Conservation (phyloP, 1,139 yeast genomes). For the Geotrichum macrosporum region DNA sequence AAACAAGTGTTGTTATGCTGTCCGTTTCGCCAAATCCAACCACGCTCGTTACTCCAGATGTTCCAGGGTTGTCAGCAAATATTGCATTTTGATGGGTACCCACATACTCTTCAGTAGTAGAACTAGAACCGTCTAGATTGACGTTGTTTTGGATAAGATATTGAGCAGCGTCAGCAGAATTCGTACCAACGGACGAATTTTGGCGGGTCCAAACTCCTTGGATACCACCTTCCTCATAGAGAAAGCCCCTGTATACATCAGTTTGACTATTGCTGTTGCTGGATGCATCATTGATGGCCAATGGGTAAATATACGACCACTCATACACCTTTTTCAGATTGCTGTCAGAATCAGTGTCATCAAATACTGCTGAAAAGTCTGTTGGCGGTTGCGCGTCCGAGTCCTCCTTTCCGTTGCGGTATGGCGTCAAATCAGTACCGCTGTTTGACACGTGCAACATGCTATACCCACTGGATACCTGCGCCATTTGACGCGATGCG, state of each 20-base stretch:
- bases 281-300: slow-evolving; percentile 17
- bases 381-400: slow-evolving; percentile 11
- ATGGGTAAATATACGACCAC: slow-evolving; percentile 21
- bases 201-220: slow-evolving; percentile 22
- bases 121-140: slow-evolving; percentile 9
- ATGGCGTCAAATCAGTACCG: slow-evolving; percentile 15
- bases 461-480: slow-evolving; percentile 20
- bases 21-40: slow-evolving; percentile 15
- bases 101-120: slow-evolving; percentile 18
- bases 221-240: slow-evolving; percentile 15
- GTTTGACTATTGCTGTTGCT: slow-evolving; percentile 7
- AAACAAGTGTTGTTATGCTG: slow-evolving; percentile 18
- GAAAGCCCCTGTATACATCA: slow-evolving; percentile 19
- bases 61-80: slow-evolving; percentile 11
- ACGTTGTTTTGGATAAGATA: slow-evolving; percentile 15
- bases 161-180: slow-evolving; percentile 16
- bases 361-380: slow-evolving; percentile 12
- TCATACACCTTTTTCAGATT: slow-evolving; percentile 15
- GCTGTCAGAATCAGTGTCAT: slow-evolving; percentile 13
- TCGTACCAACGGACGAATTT: slow-evolving; percentile 15
- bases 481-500: slow-evolving; percentile 16
- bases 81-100: slow-evolving; percentile 8
- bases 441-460: slow-evolving; percentile 13
- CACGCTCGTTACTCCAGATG: slow-evolving; percentile 11
- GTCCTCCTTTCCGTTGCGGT: slow-evolving; percentile 7